Base-by-base conservation (phyloP, 306 rosid species). In the Acacia confusa region DNA sequence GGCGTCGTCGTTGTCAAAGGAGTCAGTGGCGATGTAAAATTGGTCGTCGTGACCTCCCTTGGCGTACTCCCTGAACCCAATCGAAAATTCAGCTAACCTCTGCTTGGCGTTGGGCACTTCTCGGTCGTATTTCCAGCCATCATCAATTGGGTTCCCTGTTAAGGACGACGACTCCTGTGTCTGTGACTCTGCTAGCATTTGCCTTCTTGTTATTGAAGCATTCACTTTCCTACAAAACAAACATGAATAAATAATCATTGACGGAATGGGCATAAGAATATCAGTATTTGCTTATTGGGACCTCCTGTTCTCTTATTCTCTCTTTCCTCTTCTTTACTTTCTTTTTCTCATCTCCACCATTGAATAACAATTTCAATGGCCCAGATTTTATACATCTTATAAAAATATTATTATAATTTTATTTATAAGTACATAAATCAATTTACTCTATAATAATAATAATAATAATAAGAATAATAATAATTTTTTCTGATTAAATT, bases 111-210 rank as follows among this genome's bases (percentile, higher is more conserved):
- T 95, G 8, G 99, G 88, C 99, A 98, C 93, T 12, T 93, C 87
- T 13, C 92, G 94, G 85, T 95, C 99, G 68, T 98, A 95, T 92
- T 93, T 95, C 99, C 99, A 95, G 81, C 99, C 93, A 80, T 95
- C 99, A 52, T 95, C 99, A 0, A 95, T 92, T 4, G 99, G 99
- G 85, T 95, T 95, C 0, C 99, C 99, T 1, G 98, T 95, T 45
- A 82, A 76, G 74, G 98, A 95, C 13, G 94, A 48, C 22, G 89
- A 53, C 15, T 80, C 79, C 12, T 84, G 88, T 64, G 69, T 81
- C 67, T 67, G 28, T 20, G 90, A 77, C 20, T 70, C 30, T 70
- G 80, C 81, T 27, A 93, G 77, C 91, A 88, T 89, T 55, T 90
- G 77, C 87, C 97, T 89, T 82, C 99, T 92, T 38, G 89, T 63